Base-by-base conservation (phyloP, 2,329 filamentous ascomycete species). In the Exophiala alcalophila region DNA sequence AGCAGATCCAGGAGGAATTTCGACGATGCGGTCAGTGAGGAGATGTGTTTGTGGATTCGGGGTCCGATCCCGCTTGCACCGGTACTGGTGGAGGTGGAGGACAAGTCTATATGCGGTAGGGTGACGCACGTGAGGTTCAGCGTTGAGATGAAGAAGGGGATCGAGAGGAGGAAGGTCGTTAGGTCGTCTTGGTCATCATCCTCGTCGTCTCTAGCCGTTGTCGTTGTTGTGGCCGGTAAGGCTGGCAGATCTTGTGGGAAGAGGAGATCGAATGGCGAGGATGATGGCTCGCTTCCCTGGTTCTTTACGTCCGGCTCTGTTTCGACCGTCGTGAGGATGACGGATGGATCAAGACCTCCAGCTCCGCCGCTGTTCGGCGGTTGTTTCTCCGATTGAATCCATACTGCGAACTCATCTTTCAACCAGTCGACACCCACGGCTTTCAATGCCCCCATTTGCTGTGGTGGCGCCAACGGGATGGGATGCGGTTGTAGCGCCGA, bases 341-440 rank as follows among this genome's bases (percentile, higher is more conserved):
- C 19, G 10, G 15, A 16, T 14, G 38, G 38, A 33, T 40, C 38
- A 24, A 40, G 20, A n/a, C 28, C 29, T n/a, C 38, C 29, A 10
- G n/a, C 16, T 8, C 26, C 14, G 5, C 7, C 16, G 11, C 32
- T 31, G 9, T 15, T 25, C 25, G 18, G 20, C 14, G n/a, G 2
- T 16, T 26, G 29, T 14, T 24, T 4, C 27, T 21, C 27, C n/a
- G 24, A 9, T 20, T 21, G 14, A 14, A 41, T 41, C 35, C 28
- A 46, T 6, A 28, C 28, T 8, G 37, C 27, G 28, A 56, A 44
- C 25, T 56, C 53, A 18, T 46, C 46, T 33, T 56, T 57, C 32
- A 57, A 35, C 55, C 55, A 57, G 16, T 56, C 49, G n/a, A 52
- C 47, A n/a, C 52, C 53, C 6, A 57, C 44, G 15, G 52, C 45